Conservation (phyloP, 768 basidiomycete genomes). For the Glaciozyma antarctica region DNA sequence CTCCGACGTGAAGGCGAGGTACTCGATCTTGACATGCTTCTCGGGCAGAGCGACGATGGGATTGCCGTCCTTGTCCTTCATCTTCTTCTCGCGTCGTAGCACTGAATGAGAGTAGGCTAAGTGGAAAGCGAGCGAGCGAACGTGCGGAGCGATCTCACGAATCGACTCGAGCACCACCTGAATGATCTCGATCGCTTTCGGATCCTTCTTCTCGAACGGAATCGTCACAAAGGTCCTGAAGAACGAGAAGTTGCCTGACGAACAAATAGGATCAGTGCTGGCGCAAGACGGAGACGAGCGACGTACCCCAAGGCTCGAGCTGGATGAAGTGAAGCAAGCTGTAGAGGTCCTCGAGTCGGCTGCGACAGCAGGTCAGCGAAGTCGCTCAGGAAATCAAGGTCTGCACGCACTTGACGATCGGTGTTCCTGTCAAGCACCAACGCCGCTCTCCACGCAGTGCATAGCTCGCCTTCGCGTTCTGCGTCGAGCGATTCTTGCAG, state of each 20-base stretch:
- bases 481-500: constrained; percentile 79
- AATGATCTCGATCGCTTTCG: constrained; percentile 86
- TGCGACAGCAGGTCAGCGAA: neutral
- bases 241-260: constrained; percentile 48
- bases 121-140: neutral
- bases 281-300: neutral
- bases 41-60: constrained; percentile 77
- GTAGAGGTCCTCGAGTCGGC: constrained; percentile 55
- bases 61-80: constrained; percentile 76
- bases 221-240: constrained; percentile 81
- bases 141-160: constrained; percentile 4
- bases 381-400: too few species aligned
- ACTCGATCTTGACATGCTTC: constrained; percentile 69
- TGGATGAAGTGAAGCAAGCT: constrained; percentile 54
- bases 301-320: constrained; percentile 37
- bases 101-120: constrained; percentile 36
- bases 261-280: neutral
- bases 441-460: constrained; percentile 65
- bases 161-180: constrained; percentile 53
- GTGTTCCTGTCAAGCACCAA: constrained; percentile 93
- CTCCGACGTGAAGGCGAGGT: constrained; percentile 65
- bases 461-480: constrained; percentile 77
- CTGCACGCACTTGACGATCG: constrained; percentile 86
- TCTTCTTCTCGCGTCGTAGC: constrained; percentile 82
- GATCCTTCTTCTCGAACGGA: constrained; percentile 82